Conservation (phyloP, 345 rosid species). For the Clausena lansium region DNA sequence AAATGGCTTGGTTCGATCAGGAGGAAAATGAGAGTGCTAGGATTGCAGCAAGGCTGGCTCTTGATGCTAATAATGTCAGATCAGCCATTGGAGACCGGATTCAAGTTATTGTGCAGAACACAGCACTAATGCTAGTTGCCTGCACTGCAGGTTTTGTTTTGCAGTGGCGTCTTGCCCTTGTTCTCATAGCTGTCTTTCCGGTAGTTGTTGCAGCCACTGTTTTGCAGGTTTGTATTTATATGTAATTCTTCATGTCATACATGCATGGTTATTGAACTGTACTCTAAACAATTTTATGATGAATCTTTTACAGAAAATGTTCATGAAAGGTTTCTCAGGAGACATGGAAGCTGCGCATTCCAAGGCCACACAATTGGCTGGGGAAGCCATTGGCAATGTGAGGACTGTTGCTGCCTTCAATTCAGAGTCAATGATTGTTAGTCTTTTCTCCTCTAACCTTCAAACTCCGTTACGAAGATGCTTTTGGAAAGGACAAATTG, state of each 20-base stretch:
- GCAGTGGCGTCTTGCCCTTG: conserved; percentile 99
- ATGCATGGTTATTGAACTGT: not conserved
- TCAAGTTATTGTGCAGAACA: conserved; percentile 93
- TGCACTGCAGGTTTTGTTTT: conserved; percentile 96
- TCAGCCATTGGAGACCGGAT: conserved; percentile 98
- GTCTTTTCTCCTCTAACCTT: conserved; percentile 77
- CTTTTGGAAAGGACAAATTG: conserved; percentile 99
- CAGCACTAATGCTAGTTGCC: conserved; percentile 91
- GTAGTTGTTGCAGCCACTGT: conserved; percentile 98
- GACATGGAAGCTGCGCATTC: conserved; percentile 94
- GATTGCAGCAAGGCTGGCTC: conserved; percentile 83
- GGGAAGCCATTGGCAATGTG: conserved; percentile 93
- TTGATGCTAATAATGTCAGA: conserved; percentile 96
- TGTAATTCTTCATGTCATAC: not conserved
- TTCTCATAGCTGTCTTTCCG: conserved; percentile 89
- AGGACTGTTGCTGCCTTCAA: conserved; percentile 98
- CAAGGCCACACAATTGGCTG: conserved; percentile 93
- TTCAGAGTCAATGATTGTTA: conserved; percentile 82
- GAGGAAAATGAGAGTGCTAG: conserved; percentile 97
- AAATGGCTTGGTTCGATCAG: conserved; percentile 98
- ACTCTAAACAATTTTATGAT: not conserved
- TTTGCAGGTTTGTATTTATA: conserved; percentile 64
- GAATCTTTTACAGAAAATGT: conserved; percentile 76
- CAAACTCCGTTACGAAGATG: conserved; percentile 76
- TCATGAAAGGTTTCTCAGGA: conserved; percentile 95